These are phyloP conservation scores for Malus hybrid DNA, from an alignment of 331 rosid genomes.

Conservation along the genomic window DNA sequence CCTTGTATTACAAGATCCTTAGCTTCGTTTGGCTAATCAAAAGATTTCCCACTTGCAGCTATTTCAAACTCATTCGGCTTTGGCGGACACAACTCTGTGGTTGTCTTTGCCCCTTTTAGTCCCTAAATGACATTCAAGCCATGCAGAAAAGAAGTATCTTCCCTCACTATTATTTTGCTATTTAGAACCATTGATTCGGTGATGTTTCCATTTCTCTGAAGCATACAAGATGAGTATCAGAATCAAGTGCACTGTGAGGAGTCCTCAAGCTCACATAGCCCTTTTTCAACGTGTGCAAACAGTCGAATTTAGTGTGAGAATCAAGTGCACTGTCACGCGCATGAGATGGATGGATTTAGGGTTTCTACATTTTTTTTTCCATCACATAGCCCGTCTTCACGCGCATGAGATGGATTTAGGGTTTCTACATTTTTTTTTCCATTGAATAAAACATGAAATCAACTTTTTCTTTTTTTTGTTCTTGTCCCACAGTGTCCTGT, in stretches of 20 bases:
- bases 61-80: slow-evolving; percentile 78
- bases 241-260: slow-evolving; percentile 7
- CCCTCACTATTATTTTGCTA: background rate
- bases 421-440: background rate
- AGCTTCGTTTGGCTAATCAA: background rate
- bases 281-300: background rate
- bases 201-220: slow-evolving; percentile 7
- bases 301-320: background rate
- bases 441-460: slow-evolving; percentile 8
- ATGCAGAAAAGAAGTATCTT: background rate
- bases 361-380: background rate
- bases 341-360: background rate
- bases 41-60: slow-evolving; percentile 27
- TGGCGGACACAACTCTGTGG: slow-evolving; percentile 72
- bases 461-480: background rate
- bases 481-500: background rate
- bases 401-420: background rate
- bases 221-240: slow-evolving; percentile 3
- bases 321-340: slow-evolving; percentile 5
- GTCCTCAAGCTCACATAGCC: slow-evolving; percentile 1
- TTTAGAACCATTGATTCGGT: background rate
- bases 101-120: slow-evolving; percentile 54
- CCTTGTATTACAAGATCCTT: background rate
- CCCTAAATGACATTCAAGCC: slow-evolving; percentile 29
- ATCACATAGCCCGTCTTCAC: background rate